Evolutionary conservation across 2,329 filamentous ascomycete genomes (phyloP).

Genomic region (Erysiphe pulchra): DNA sequence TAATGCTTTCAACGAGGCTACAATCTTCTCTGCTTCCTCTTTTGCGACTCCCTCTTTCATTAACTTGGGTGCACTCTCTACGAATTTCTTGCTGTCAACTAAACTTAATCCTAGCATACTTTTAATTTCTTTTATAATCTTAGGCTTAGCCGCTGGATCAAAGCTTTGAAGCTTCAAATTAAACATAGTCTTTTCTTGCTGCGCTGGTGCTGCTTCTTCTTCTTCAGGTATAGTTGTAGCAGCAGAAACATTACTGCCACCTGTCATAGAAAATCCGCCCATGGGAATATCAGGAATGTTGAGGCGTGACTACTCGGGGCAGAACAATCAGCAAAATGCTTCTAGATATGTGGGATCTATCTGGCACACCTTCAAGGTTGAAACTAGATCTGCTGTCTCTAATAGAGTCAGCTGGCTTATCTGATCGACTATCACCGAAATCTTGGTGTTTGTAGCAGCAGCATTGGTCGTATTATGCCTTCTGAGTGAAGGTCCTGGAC

Average conservation of each 20-base stretch:
- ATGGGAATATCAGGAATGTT: slow-evolving; percentile 97
- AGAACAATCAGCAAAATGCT: slow-evolving; percentile 3
- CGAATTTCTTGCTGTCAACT: slow-evolving; percentile 99
- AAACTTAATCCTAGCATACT: slow-evolving; percentile 77
- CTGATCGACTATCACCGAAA: slow-evolving; percentile 83
- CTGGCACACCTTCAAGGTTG: slow-evolving; percentile 60
- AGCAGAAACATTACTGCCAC: slow-evolving; percentile 23
- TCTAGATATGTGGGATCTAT: neutral
- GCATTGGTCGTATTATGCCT: slow-evolving; percentile 74
- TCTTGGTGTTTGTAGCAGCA: slow-evolving; percentile 58
- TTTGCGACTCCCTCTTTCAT: slow-evolving; percentile 99
- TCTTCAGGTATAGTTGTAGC: slow-evolving; percentile 43
- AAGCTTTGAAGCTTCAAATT: slow-evolving; percentile 83
- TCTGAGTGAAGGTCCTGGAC: slow-evolving; percentile 14
- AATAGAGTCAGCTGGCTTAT: slow-evolving; percentile 95
- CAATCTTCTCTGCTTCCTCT: slow-evolving; percentile 97
- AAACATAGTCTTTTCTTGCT: slow-evolving; percentile 94
- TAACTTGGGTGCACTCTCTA: slow-evolving; percentile 89
- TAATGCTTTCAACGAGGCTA: slow-evolving; percentile 77
- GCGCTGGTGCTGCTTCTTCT: slow-evolving; percentile 65
- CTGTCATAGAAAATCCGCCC: slow-evolving; percentile 51
- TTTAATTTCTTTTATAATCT: slow-evolving; percentile 99
- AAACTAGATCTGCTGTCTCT: slow-evolving; percentile 89
- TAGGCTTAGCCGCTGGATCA: slow-evolving; percentile 74
- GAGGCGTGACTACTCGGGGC: slow-evolving; percentile 41